Percentiles rank a stretch among this genome's conserved stretches.
These are phyloP conservation scores for Biscutella laevigata DNA, from an alignment of 441 rosid genomes.

Conservation along the genomic window DNA sequence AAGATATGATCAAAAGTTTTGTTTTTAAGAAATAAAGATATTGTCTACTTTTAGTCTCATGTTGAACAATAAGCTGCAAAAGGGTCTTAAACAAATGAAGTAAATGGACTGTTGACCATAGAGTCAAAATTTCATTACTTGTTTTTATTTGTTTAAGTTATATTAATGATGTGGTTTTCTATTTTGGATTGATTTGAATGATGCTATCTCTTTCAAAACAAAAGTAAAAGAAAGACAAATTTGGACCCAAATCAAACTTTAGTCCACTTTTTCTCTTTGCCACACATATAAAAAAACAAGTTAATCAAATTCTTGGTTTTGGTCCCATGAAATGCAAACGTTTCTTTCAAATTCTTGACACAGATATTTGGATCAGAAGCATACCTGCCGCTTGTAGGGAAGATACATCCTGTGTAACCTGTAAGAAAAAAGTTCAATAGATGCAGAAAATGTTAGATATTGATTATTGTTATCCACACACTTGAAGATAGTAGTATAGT, in stretches of 20 bases:
- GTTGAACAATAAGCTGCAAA: not conserved
- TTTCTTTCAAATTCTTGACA: slow-evolving; percentile 2
- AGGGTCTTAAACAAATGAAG: not conserved
- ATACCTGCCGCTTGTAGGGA: slow-evolving; percentile 43
- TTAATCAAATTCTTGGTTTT: slow-evolving; percentile 14
- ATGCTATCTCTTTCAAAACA: slow-evolving; percentile 18
- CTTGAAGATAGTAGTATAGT: not conserved
- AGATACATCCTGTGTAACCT: slow-evolving; percentile 39
- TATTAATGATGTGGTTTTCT: slow-evolving; percentile 7
- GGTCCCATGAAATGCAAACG: slow-evolving; percentile 9
- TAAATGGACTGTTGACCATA: not conserved
- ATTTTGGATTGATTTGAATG: slow-evolving; percentile 9
- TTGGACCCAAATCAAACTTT: slow-evolving; percentile 31
- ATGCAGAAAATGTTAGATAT: not conserved
- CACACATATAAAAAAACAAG: slow-evolving; percentile 9
- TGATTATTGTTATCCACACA: not conserved
- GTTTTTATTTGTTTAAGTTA: not conserved
- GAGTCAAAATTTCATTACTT: not conserved
- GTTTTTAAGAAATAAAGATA: slow-evolving; percentile 11
- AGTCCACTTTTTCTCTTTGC: slow-evolving; percentile 15
- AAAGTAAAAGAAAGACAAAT: slow-evolving; percentile 11
- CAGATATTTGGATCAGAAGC: slow-evolving; percentile 15
- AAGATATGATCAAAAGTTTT: slow-evolving; percentile 4
- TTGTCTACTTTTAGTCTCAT: slow-evolving; percentile 11
- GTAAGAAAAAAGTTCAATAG: not conserved